phyloP scores from a whole-genome alignment of 1,139 yeast species.

The Wickerhamiella infanticola region DNA sequence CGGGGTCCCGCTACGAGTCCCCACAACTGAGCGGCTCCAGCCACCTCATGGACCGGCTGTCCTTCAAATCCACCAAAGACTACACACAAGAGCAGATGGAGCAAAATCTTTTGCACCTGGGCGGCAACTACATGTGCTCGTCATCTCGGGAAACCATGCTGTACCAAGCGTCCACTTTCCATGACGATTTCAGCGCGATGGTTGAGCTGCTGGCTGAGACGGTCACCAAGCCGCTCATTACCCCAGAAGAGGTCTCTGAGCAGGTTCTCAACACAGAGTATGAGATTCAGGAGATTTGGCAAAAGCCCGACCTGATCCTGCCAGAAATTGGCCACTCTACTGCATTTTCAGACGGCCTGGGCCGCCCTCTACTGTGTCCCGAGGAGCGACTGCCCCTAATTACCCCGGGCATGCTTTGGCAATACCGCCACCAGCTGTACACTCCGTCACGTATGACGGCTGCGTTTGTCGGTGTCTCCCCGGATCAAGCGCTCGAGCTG shows the following conservation, averaged over 20 bases:
- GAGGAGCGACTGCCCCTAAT: constrained; percentile 46
- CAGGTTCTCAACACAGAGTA: constrained; percentile 62
- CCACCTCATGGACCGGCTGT: constrained; percentile 71
- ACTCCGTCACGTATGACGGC: constrained; percentile 74
- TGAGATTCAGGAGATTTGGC: constrained; percentile 68
- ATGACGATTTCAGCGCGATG: constrained; percentile 73
- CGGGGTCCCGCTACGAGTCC: constrained; percentile 76
- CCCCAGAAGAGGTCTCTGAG: constrained; percentile 57
- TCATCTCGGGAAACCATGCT: constrained; percentile 84
- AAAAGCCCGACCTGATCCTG: constrained; percentile 70
- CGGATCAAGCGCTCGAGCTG: constrained; percentile 49
- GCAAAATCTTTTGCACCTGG: constrained; percentile 58
- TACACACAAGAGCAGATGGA: constrained; percentile 56
- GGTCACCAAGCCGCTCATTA: constrained; percentile 49
- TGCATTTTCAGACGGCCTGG: constrained; percentile 69
- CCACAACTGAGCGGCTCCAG: constrained; percentile 46
- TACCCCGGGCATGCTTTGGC: constrained; percentile 36
- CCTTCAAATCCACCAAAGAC: constrained; percentile 62
- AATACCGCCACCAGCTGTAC: constrained; percentile 53
- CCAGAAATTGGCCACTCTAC: constrained; percentile 81
- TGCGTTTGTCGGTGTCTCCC: constrained; percentile 78
- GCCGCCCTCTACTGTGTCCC: constrained; percentile 77
- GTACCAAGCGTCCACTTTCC: constrained; percentile 90
- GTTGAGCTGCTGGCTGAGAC: constrained; percentile 68
- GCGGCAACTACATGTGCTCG: constrained; percentile 91